Evolutionary conservation across 106 monocot genomes (phyloP), one percentile per base, ranked within the genome.

Genomic region (Amphibolis antarctica): DNA sequence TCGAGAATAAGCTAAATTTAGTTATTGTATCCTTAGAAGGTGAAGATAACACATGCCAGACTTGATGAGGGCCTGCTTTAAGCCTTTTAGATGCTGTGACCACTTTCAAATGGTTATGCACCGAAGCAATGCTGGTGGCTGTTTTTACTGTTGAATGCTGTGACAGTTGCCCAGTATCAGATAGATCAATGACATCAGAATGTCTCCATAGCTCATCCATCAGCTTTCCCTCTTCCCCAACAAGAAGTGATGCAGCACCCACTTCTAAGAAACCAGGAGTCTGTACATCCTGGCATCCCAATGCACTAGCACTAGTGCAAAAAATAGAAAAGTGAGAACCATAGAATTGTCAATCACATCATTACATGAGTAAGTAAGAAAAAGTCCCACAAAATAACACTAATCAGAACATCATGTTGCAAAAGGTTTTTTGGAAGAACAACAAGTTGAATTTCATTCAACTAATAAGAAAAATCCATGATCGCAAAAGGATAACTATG

Each of bases 221-320:
- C 42, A 75, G 44, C 53, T 78, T 81, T 29, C 83, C 54, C 62
- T 90, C 83, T 49, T 82, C 84, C 42, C 78, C 84, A 12, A 91
- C 31, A 64, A 98, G 63, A 83, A 98, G 80, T 78, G 87, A 82
- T 55, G 91, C 98, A 53, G 98, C 98, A 62, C 91, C 98, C 62
- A 81, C 88, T 81, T 98, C 98, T 44, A 88, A 57, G 52, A 90
- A 79, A 22, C 66, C 69, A 75, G 70, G 76, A 20, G 45, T 62
- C 46, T 18, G 64, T 47, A 77, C 54, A 68, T 87, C 84, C 26
- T 60, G 80, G 13, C 76, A 53, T 64, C 66, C 78, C 53, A 50
- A 29, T 71, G 65, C 28, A 68, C 68, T 67, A 66, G 70, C 63
- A 71, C 84, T 85, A 66, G 25, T 4, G 72, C 55, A 57, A 25